A percentile compares a stretch with the other conserved stretches of the same genome.
phyloP scores from a whole-genome alignment of 805 yeast genomes.

The Sugiyamaella floridensis region DNA sequence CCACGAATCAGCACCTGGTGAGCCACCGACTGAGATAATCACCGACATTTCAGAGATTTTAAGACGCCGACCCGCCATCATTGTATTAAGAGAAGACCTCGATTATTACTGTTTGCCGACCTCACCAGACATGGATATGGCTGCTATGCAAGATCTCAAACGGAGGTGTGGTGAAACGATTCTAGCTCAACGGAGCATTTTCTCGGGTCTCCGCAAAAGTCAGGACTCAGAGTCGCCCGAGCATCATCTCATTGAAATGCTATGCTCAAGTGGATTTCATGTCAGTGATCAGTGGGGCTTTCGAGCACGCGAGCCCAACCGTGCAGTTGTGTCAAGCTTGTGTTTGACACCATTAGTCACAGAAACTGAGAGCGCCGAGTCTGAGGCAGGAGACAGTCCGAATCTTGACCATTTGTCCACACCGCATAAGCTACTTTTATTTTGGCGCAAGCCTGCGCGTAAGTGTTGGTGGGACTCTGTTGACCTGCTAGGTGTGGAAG shows the following conservation, averaged over 20 bases:
- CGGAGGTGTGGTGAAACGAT: slow-evolving; percentile 64
- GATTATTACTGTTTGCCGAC: slow-evolving; percentile 91
- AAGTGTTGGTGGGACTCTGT: slow-evolving; percentile 92
- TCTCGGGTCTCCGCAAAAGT: slow-evolving; percentile 57
- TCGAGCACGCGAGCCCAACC: slow-evolving; percentile 78
- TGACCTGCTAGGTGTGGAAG: slow-evolving; percentile 30
- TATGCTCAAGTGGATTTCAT: slow-evolving; percentile 79
- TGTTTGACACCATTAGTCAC: slow-evolving; percentile 50
- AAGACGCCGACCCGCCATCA: slow-evolving; percentile 58
- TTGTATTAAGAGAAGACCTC: slow-evolving; percentile 87
- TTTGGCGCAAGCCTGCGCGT: slow-evolving; percentile 97
- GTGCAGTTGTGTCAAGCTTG: slow-evolving; percentile 79
- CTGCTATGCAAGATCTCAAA: slow-evolving; percentile 60
- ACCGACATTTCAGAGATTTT: slow-evolving; percentile 13
- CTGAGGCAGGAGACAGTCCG: neutral
- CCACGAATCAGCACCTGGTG: neutral
- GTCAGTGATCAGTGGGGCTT: slow-evolving; percentile 75
- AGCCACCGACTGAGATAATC: neutral
- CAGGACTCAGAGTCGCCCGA: slow-evolving; percentile 70
- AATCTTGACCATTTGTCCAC: slow-evolving; percentile 22
- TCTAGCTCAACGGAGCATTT: slow-evolving; percentile 51
- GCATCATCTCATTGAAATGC: slow-evolving; percentile 89
- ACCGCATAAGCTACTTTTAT: slow-evolving; percentile 62
- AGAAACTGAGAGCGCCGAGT: neutral
- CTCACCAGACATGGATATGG: slow-evolving; percentile 43